Percentiles rank a stretch among this genome's conserved stretches.
phyloP scores from a whole-genome alignment of 129 eudicot species.

The Chrysanthemum seticuspe region DNA sequence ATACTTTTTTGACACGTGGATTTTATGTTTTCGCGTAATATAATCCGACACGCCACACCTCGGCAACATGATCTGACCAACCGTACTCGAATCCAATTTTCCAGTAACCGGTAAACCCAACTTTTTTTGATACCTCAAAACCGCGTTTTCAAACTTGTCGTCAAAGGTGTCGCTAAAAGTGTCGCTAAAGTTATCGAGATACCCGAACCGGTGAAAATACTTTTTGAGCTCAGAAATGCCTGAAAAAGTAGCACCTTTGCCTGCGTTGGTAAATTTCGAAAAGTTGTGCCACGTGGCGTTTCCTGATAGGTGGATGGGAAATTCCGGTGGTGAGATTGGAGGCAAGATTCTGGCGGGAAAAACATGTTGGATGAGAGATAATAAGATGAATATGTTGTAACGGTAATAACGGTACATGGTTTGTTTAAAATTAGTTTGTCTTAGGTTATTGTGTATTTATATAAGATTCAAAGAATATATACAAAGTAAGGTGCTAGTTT shows the following conservation, averaged over 20 bases:
- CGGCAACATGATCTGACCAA: constrained; percentile 64
- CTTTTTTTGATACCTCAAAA: constrained; percentile 52
- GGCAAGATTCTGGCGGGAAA: constrained; percentile 60
- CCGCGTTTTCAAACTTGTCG: constrained; percentile 53
- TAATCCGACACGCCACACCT: constrained; percentile 69
- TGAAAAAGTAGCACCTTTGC: constrained; percentile 51
- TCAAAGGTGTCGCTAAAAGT: constrained; percentile 61
- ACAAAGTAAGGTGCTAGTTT: constrained; percentile 1
- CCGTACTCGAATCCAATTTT: constrained; percentile 52
- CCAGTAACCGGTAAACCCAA: constrained; percentile 69
- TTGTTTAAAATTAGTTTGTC: constrained; percentile 16
- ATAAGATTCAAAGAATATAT: constrained; percentile 4
- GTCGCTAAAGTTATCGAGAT: constrained; percentile 36
- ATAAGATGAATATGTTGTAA: constrained; percentile 13
- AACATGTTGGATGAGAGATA: constrained; percentile 21
- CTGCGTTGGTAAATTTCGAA: constrained; percentile 53
- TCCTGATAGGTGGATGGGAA: constrained; percentile 25
- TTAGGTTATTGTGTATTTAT: constrained; percentile 12
- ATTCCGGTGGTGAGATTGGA: constrained; percentile 36
- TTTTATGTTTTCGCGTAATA: background rate
- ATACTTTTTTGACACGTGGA: constrained; percentile 47
- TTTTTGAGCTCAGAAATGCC: constrained; percentile 72
- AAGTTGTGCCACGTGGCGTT: constrained; percentile 65
- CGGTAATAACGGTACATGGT: constrained; percentile 55
- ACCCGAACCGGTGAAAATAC: constrained; percentile 82